Evolutionary conservation across 129 eudicot genomes (phyloP).

Genomic region (Chrysanthemum makinoi): DNA sequence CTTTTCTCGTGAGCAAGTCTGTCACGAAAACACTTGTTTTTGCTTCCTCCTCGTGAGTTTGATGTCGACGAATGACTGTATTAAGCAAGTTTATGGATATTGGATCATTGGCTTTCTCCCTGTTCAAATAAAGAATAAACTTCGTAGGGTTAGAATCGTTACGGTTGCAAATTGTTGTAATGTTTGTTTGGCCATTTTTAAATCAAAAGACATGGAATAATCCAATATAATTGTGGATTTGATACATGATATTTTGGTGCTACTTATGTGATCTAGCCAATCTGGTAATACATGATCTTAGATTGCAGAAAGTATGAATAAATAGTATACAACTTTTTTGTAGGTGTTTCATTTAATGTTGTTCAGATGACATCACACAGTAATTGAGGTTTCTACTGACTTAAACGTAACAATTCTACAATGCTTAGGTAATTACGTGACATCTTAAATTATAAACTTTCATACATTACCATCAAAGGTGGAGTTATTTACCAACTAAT

Average conservation of each 20-base stretch:
- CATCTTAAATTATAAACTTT: no score
- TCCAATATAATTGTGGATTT: background rate
- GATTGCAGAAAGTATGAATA: no score
- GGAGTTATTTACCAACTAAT: no score
- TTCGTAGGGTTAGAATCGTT: constrained; percentile 15
- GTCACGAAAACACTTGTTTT: constrained; percentile 18
- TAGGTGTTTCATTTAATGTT: no score
- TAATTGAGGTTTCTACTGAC: no score
- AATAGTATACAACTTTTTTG: no score
- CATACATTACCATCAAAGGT: no score
- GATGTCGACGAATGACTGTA: constrained; percentile 26
- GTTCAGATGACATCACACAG: no score
- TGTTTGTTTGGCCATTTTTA: constrained; percentile 13
- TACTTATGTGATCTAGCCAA: background rate
- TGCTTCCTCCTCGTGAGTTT: constrained; percentile 24
- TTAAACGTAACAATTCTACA: no score
- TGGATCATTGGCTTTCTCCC: constrained; percentile 13
- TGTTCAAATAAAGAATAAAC: constrained; percentile 19
- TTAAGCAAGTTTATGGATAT: constrained; percentile 23
- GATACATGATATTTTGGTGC: constrained; percentile 5
- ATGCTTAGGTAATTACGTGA: no score
- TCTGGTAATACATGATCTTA: background rate
- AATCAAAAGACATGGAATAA: constrained; percentile 2
- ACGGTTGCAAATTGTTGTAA: constrained; percentile 10
- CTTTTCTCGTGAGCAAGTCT: constrained; percentile 13